Conservation (phyloP, 345 rosid species). For the Litchi chinensis region DNA sequence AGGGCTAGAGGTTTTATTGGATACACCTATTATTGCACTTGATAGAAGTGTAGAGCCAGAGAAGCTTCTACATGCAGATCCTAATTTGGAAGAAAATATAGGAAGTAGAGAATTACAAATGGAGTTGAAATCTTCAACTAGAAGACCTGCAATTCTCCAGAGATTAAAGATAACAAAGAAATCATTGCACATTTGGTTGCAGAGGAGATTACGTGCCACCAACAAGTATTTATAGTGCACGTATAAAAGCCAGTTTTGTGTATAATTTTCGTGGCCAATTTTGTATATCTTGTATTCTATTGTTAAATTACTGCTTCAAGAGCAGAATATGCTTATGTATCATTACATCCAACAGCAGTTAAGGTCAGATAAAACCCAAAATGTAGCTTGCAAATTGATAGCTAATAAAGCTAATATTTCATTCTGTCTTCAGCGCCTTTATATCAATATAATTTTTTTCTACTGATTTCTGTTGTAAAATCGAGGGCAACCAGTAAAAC, state of each 20-base stretch:
- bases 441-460: not conserved
- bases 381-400: not conserved
- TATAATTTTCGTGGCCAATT: not conserved
- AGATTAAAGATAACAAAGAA: constrained; percentile 69
- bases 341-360: not conserved
- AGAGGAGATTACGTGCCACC: constrained; percentile 35
- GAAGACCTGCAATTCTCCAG: constrained; percentile 65
- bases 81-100: constrained; percentile 24
- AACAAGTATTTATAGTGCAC: constrained; percentile 27
- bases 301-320: not conserved
- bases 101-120: constrained; percentile 27
- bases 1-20: constrained; percentile 62
- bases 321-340: not conserved
- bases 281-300: constrained; percentile 8
- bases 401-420: not conserved
- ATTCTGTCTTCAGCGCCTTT: not conserved
- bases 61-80: constrained; percentile 19
- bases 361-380: not conserved
- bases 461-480: too few species aligned
- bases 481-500: not conserved
- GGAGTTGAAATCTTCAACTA: constrained; percentile 42
- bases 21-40: constrained; percentile 30
- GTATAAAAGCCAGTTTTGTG: constrained; percentile 30
- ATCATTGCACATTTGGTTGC: constrained; percentile 69
- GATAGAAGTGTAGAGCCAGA: constrained; percentile 4